Evolutionary conservation across 805 yeast species (phyloP), one percentile per base, ranked within the genome.

Genomic region (Wickerhamiella lipophila): DNA sequence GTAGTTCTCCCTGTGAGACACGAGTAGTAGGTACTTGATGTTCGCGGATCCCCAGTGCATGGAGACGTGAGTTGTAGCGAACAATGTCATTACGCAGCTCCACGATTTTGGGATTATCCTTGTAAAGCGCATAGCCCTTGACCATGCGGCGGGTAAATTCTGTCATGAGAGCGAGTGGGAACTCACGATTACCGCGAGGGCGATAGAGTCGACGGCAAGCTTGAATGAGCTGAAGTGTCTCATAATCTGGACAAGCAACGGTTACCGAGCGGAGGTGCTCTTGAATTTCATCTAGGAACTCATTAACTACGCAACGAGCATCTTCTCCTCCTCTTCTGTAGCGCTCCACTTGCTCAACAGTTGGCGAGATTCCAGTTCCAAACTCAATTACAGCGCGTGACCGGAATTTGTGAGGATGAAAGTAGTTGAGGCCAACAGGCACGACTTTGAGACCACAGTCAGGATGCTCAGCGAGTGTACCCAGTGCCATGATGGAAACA

Each of bases 371-470:
- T 6, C 96, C 95, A 49, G 78, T 73, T 13, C 98, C 98, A 66
- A 88, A 89, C 65, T 89, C 98, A 42, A 92, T 75, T 15, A 89
- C 95, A 2, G 96, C 96, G 57, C 98, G 75, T 6, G 95, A 85
- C 64, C 98, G 75, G 68, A 92, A 89, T 63, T 84, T 87, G 67
- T 89, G 94, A 4, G 96, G 89, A 60, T 85, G 94, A 74, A 89
- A 89, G 66, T 89, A 89, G 66, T 89, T 89, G 89, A 92, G 81
- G 38, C 98, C 98, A 62, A 95, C 87, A 3, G 97, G 97, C 12
- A 92, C 94, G 56, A 89, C 85, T 57, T 80, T 79, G 3, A 89
- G 89, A 50, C 80, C 79, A 52, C 83, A 78, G 41, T 75, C 74
- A 0, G 92, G 86, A 57, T 83, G 75, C 52, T 77, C 72, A 21